Evolutionary conservation across 441 rosid species (phyloP), one percentile per base, ranked within the genome.

Genomic region (Pelargonium australe): DNA sequence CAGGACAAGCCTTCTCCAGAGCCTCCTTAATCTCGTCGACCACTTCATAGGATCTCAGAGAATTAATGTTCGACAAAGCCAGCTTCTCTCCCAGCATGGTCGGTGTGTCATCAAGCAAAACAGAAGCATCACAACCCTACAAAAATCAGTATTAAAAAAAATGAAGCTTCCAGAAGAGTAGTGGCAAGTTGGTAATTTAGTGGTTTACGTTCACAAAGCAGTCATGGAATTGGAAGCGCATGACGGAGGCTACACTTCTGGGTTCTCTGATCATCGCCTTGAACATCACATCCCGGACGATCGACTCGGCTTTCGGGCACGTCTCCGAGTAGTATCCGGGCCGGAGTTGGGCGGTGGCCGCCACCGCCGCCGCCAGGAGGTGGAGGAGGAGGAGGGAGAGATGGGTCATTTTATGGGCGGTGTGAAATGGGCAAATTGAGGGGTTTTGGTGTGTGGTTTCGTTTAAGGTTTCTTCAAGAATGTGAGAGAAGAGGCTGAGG

Each of bases 171-270:
- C 0, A 31, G 37, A 31, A 31, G 37, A 31, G 5, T 31, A 31
- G 37, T 31, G 37, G 37, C 37, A 31, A 31, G 37, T 3, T 31
- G 37, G 19, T 53, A 25, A 19, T 9, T 8, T 40, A 40, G 40
- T 5, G 43, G 14, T 25, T 78, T 81, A 85, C 95, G 61, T 87
- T 77, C 51, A 87, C 96, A 63, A 89, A 87, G 75, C 96, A 89
- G 65, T 89, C 96, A 65, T 86, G 92, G 78, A 89, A 89, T 72
- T 87, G 91, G 72, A 89, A 85, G 75, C 91, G 85, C 61, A 86
- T 73, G 70, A 90, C 85, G 73, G 86, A 84, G 70, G 90, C 92
- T n/a, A 77, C 80, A 53, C 84, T 85, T 63, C 90, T 76, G 64
- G 80, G 77, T 60, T 87, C 90, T 11, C 81, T 72, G 61, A 65